Evolutionary conservation across 2,329 filamentous ascomycete species (phyloP).

Genomic region (Pseudogymnoascus sp.): DNA sequence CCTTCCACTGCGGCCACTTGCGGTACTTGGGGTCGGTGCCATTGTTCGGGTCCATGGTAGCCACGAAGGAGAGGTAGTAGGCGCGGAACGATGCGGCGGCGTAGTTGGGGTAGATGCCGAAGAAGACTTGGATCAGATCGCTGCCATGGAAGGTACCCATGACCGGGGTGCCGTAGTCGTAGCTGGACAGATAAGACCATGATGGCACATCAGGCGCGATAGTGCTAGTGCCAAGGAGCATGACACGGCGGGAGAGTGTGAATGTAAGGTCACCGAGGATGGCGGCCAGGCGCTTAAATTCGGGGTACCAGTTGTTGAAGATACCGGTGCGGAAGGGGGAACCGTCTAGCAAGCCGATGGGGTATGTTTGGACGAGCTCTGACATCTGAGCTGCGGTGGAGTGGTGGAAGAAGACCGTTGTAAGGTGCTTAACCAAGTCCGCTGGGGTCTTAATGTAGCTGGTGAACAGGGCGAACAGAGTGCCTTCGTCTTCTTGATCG

Average conservation of each 20-base stretch:
- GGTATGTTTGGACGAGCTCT: conserved; percentile 57
- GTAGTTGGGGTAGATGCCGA: conserved; percentile 56
- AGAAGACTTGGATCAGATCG: conserved; percentile 65
- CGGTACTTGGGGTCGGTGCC: conserved; percentile 35
- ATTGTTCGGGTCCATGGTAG: conserved; percentile 64
- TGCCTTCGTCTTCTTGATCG: conserved; percentile 76
- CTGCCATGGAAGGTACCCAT: conserved; percentile 71
- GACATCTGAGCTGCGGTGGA: conserved; percentile 47
- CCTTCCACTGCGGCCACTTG: conserved; percentile 50
- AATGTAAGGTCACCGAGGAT: conserved; percentile 72
- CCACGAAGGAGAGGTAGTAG: conserved; percentile 69
- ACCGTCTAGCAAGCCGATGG: conserved; percentile 46
- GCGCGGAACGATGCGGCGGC: conserved; percentile 54
- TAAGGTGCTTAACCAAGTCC: conserved; percentile 57
- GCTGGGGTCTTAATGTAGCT: conserved; percentile 50
- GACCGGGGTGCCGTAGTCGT: conserved; percentile 64
- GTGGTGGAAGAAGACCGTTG: conserved; percentile 51
- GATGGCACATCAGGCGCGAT: conserved; percentile 52
- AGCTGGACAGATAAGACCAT: conserved; percentile 72
- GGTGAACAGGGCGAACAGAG: conserved; percentile 66
- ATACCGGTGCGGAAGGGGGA: conserved; percentile 65
- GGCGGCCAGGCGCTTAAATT: conserved; percentile 71
- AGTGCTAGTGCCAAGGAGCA: conserved; percentile 45
- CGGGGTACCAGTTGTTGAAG: conserved; percentile 67
- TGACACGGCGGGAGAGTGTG: conserved; percentile 61